A percentile compares a stretch with the other conserved stretches of the same genome.
Conservation (phyloP, 2,329 filamentous ascomycete genomes). For the Aspergillus quadrilineatus region DNA sequence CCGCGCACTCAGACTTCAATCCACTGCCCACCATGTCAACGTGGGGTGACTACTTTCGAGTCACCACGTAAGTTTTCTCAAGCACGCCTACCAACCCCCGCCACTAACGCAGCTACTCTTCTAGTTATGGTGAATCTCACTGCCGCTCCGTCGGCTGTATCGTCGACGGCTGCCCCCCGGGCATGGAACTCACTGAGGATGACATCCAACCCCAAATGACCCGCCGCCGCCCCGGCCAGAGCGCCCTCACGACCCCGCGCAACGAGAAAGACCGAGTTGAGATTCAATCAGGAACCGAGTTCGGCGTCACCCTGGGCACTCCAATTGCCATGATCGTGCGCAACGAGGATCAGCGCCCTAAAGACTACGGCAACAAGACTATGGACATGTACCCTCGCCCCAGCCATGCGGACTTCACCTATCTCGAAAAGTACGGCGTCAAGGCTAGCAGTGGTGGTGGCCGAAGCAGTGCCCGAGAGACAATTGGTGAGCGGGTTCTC, state of each 20-base stretch:
- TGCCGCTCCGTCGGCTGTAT: constrained; percentile 93
- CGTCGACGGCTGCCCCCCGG: constrained; percentile 86
- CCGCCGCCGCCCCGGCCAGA: constrained; percentile 84
- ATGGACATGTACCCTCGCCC: constrained; percentile 92
- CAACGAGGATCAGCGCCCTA: constrained; percentile 90
- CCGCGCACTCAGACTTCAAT: background rate
- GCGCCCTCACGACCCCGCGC: constrained; percentile 83
- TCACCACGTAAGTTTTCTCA: constrained; percentile 67
- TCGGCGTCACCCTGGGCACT: constrained; percentile 83
- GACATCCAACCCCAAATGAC: constrained; percentile 96
- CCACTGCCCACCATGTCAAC: constrained; percentile 67
- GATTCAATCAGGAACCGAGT: constrained; percentile 91
- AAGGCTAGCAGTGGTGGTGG: constrained; percentile 90
- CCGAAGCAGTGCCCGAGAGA: constrained; percentile 88
- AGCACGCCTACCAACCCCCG: background rate
- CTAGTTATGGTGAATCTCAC: constrained; percentile 77
- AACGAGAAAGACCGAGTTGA: constrained; percentile 89
- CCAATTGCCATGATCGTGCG: constrained; percentile 83
- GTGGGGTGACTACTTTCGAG: constrained; percentile 77
- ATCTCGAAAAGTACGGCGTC: constrained; percentile 94
- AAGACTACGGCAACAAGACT: constrained; percentile 85
- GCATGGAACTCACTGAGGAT: constrained; percentile 76
- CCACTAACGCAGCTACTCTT: background rate
- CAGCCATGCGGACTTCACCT: constrained; percentile 94
- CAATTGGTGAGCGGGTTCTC: constrained; percentile 63